Percentiles rank a stretch among this genome's conserved stretches.
phyloP scores from a whole-genome alignment of 2,329 filamentous ascomycete genomes.

The Xylogone sp. region DNA sequence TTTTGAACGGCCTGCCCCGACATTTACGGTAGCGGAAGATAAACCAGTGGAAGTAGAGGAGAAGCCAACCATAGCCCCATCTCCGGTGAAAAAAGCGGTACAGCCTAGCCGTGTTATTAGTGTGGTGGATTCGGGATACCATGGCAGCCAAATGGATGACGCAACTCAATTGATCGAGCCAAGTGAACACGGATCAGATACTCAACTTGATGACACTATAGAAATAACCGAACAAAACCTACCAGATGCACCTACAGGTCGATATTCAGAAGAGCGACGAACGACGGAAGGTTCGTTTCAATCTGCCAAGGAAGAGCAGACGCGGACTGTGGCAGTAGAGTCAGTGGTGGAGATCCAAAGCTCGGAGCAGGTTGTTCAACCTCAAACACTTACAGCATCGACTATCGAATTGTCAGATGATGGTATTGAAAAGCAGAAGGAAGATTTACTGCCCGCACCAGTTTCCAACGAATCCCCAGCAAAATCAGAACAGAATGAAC shows the following conservation, averaged over 20 bases:
- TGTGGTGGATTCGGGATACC: constrained; percentile 63
- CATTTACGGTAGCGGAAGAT: constrained; percentile 58
- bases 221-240: neutral
- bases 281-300: constrained; percentile 34
- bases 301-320: constrained; percentile 43
- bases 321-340: constrained; percentile 16
- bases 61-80: constrained; percentile 2
- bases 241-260: neutral
- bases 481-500: neutral
- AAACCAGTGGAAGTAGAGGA: constrained; percentile 17
- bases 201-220: neutral
- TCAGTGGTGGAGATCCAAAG: constrained; percentile 6
- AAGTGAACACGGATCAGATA: neutral
- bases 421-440: neutral
- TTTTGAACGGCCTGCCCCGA: constrained; percentile 34
- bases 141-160: constrained; percentile 53
- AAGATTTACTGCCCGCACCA: constrained; percentile 6
- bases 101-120: constrained; percentile 27
- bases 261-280: constrained; percentile 19
- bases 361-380: neutral
- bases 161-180: constrained; percentile 5
- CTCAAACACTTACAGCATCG: constrained; percentile 8
- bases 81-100: constrained; percentile 7
- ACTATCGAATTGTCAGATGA: constrained; percentile 13
- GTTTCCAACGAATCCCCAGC: constrained; percentile 3